A percentile compares a stretch with the other conserved stretches of the same genome.
Evolutionary conservation across 495 filamentous ascomycete genomes (phyloP).

Genomic region (Aspergillus kassunensis): DNA sequence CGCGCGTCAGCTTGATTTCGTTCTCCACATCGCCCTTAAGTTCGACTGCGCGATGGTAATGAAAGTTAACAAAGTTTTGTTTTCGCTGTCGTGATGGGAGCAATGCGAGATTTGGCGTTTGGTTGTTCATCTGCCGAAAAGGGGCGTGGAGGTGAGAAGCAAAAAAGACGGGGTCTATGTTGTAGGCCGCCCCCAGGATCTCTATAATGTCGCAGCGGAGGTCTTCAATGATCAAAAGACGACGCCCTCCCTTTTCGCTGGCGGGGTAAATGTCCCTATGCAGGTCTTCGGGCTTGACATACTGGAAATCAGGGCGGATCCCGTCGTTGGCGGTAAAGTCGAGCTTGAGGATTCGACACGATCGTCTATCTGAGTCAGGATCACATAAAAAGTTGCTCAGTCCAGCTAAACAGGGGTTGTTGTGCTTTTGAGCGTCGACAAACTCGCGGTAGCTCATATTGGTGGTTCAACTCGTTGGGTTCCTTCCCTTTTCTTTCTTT

Average conservation of each 20-base stretch:
- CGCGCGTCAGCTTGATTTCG: not conserved
- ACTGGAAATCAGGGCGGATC: not conserved
- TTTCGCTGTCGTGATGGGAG: not conserved
- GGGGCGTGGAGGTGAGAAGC: not conserved
- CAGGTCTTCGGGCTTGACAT: not conserved
- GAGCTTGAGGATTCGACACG: not conserved
- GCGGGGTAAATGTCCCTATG: not conserved
- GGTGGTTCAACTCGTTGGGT: no score
- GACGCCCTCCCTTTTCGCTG: not conserved
- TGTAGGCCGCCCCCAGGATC: not conserved
- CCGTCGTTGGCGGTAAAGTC: not conserved
- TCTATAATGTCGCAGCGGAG: not conserved
- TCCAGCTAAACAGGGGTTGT: not conserved
- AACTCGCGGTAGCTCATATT: not conserved
- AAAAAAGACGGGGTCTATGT: not conserved
- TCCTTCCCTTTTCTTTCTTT: not conserved
- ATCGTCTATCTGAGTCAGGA: not conserved
- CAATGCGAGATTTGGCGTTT: constrained; percentile 4
- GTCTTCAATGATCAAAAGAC: not conserved
- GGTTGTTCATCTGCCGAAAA: not conserved
- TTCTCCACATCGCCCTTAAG: not conserved
- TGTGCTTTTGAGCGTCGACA: not conserved
- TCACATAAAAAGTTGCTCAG: not conserved
- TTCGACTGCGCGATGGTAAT: constrained; percentile 1
- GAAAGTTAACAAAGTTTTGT: constrained; percentile 7